phyloP scores from a whole-genome alignment of 1,139 yeast species.

The Blastobotrys apis region DNA sequence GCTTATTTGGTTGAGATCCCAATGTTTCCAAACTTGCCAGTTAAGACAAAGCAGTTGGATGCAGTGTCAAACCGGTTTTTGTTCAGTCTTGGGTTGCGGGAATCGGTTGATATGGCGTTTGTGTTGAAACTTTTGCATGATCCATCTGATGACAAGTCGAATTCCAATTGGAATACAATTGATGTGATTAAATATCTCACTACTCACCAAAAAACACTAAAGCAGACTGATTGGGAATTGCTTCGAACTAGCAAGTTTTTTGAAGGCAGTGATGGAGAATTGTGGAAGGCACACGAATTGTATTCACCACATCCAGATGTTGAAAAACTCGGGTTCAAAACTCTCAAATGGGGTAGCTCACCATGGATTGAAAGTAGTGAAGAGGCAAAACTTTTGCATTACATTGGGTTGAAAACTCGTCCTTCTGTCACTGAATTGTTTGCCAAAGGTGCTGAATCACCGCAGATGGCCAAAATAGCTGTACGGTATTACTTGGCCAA shows the following conservation, averaged over 20 bases:
- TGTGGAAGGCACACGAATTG: slow-evolving; percentile 26
- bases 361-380: slow-evolving; percentile 30
- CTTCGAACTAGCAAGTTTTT: slow-evolving; percentile 33
- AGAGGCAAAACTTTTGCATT: slow-evolving; percentile 32
- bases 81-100: slow-evolving; percentile 36
- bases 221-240: slow-evolving; percentile 32
- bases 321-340: slow-evolving; percentile 30
- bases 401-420: slow-evolving; percentile 31
- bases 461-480: slow-evolving; percentile 25
- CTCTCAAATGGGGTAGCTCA: slow-evolving; percentile 30
- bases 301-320: slow-evolving; percentile 35
- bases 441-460: slow-evolving; percentile 13
- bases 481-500: slow-evolving; percentile 31
- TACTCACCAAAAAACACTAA: slow-evolving; percentile 28
- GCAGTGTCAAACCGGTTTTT: slow-evolving; percentile 32
- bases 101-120: slow-evolving; percentile 40
- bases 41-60: slow-evolving; percentile 27
- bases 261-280: slow-evolving; percentile 21
- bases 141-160: slow-evolving; percentile 20
- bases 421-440: slow-evolving; percentile 32
- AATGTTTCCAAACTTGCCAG: slow-evolving; percentile 39
- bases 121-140: slow-evolving; percentile 35
- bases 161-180: slow-evolving; percentile 33
- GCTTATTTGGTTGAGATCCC: slow-evolving; percentile 35
- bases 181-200: slow-evolving; percentile 38